phyloP scores from a whole-genome alignment of 2,329 filamentous ascomycete species.

The Fonsecaea monophora region DNA sequence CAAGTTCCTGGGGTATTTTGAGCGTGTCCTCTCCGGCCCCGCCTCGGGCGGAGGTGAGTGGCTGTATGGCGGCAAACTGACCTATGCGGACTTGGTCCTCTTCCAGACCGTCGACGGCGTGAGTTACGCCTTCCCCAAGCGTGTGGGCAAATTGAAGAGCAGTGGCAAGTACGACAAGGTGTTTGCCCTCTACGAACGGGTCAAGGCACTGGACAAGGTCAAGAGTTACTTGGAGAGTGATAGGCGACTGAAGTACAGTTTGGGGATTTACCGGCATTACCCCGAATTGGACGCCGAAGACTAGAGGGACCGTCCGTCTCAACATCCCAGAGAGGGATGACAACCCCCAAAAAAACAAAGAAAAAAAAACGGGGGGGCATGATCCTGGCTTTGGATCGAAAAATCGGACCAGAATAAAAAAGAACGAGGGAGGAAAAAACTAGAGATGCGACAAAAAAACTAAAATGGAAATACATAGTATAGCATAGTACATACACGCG shows the following conservation, averaged over 20 bases:
- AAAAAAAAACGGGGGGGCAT: too few relatives aligned
- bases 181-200: slow-evolving; percentile 67
- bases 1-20: slow-evolving; percentile 75
- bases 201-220: slow-evolving; percentile 69
- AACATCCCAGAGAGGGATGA: neutral
- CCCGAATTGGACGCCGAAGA: slow-evolving; percentile 68
- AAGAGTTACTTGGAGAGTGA: slow-evolving; percentile 73
- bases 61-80: slow-evolving; percentile 69
- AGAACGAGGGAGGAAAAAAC: too few relatives aligned
- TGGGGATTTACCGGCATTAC: slow-evolving; percentile 75
- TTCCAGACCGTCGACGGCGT: slow-evolving; percentile 72
- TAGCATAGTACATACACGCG: too few relatives aligned
- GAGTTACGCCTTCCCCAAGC: slow-evolving; percentile 72
- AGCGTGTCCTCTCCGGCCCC: slow-evolving; percentile 67
- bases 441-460: too few relatives aligned
- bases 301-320: neutral
- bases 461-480: too few relatives aligned
- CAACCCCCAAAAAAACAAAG: too few relatives aligned
- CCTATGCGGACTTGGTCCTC: slow-evolving; percentile 74
- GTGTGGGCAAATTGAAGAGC: slow-evolving; percentile 62
- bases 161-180: slow-evolving; percentile 65
- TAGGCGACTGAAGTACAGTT: slow-evolving; percentile 65
- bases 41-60: slow-evolving; percentile 66
- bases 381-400: too few relatives aligned
- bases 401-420: too few relatives aligned